Evolutionary conservation across 2,329 filamentous ascomycete genomes (phyloP).

Genomic region (Paramyrothecium sp.): DNA sequence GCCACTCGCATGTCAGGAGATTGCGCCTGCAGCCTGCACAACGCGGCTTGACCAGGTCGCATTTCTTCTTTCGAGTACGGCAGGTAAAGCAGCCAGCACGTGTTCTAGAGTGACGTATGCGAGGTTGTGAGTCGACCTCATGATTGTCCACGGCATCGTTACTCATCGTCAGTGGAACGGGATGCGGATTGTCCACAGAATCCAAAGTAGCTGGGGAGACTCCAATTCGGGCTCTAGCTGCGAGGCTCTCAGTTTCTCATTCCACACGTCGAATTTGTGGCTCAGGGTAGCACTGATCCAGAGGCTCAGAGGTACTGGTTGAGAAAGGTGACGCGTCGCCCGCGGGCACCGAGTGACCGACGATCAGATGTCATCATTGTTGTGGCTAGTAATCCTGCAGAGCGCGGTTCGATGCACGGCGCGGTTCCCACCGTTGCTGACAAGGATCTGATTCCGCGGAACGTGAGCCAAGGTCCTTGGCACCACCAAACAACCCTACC

Average conservation of each 20-base stretch:
- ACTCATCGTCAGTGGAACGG: too few relatives aligned
- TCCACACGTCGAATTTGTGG: neutral
- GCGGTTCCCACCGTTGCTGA: neutral
- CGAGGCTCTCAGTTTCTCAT: neutral
- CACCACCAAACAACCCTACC: too few relatives aligned
- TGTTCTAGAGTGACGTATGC: neutral
- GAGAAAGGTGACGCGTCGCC: neutral
- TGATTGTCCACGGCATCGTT: too few relatives aligned
- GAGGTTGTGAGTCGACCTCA: neutral
- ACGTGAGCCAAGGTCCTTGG: too few relatives aligned
- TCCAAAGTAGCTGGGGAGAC: too few relatives aligned
- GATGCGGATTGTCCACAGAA: too few relatives aligned
- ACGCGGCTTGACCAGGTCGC: constrained; percentile 33
- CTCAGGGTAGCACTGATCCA: neutral
- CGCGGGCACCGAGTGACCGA: neutral
- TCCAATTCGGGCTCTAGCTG: neutral
- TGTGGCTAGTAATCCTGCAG: neutral
- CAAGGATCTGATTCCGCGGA: too few relatives aligned
- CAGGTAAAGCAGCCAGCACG: constrained; percentile 35
- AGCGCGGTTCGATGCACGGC: neutral
- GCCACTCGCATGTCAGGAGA: constrained; percentile 16
- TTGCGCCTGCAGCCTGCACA: constrained; percentile 29
- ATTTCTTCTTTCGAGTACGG: constrained; percentile 40
- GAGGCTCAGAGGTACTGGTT: neutral
- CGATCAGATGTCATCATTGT: neutral